Evolutionary conservation across 371 early-diverging fungal genomes (phyloP).

Genomic region (Encephalitozoon hellem): DNA sequence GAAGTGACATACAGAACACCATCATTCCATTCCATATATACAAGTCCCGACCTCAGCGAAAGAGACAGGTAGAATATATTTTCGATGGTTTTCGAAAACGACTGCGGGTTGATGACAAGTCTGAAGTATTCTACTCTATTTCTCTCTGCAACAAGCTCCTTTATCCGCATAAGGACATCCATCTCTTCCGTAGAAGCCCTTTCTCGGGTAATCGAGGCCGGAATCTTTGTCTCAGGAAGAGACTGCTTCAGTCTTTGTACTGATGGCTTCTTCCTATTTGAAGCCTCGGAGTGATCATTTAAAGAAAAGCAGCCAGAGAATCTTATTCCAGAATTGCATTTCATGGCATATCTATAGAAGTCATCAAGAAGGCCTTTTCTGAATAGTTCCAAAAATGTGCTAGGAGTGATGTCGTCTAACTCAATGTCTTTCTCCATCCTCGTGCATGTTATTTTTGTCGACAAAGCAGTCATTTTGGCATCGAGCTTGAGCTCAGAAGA

Average conservation of each 20-base stretch:
- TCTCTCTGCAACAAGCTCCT: conserved; percentile 25
- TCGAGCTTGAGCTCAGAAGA: conserved; percentile 49
- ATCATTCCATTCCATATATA: neutral
- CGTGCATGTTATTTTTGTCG: conserved; percentile 18
- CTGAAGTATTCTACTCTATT: conserved; percentile 36
- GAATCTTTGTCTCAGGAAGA: conserved; percentile 8
- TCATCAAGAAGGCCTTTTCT: neutral
- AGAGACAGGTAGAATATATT: conserved; percentile 58
- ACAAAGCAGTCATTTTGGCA: conserved; percentile 43
- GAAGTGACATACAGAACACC: conserved; percentile 7
- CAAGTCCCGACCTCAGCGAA: conserved; percentile 51
- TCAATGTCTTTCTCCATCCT: conserved; percentile 34
- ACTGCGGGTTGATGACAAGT: conserved; percentile 43
- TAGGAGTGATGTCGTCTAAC: neutral
- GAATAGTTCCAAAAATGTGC: conserved; percentile 18
- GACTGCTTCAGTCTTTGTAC: conserved; percentile 9
- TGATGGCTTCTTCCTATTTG: neutral
- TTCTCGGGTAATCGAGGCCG: neutral
- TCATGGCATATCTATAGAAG: neutral
- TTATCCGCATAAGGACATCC: conserved; percentile 33
- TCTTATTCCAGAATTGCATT: conserved; percentile 5
- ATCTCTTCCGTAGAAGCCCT: conserved; percentile 16
- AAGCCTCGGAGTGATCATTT: neutral
- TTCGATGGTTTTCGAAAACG: conserved; percentile 58
- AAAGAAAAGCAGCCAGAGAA: conserved; percentile 11